These are phyloP conservation scores for Teunomyces cretensis DNA, from an alignment of 805 yeast genomes.

Conservation along the genomic window DNA sequence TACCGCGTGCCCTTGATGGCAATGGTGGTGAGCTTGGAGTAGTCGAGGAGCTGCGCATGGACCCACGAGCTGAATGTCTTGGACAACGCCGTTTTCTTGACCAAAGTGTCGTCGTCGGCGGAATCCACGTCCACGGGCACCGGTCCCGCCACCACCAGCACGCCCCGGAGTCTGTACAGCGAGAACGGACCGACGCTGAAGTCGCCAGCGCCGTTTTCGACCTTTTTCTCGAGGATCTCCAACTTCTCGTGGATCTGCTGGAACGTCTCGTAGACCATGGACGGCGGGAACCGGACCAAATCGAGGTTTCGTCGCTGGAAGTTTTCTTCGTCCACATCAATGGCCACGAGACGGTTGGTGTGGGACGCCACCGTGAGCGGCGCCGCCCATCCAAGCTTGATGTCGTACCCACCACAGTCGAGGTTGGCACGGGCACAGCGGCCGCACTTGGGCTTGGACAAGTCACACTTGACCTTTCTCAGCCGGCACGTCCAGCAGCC, in stretches of 20 bases:
- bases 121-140: too few relatives aligned
- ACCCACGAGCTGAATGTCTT: conserved; percentile 32
- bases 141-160: too few relatives aligned
- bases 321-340: conserved; percentile 18
- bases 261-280: conserved; percentile 35
- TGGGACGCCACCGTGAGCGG: conserved; percentile 30
- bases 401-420: conserved; percentile 50
- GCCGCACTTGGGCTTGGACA: conserved; percentile 42
- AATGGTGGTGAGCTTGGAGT: conserved; percentile 38
- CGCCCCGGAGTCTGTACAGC: conserved; percentile 13
- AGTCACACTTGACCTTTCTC: conserved; percentile 55
- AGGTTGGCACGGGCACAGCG: conserved; percentile 47
- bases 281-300: conserved; percentile 39
- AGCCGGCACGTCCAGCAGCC: conserved; percentile 60
- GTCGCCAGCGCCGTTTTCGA: conserved; percentile 9
- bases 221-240: conserved; percentile 26
- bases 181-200: conserved; percentile 25
- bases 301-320: conserved; percentile 48
- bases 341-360: conserved; percentile 15
- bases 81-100: conserved; percentile 14
- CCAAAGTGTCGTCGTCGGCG: too few relatives aligned
- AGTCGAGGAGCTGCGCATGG: conserved; percentile 33
- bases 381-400: conserved; percentile 48
- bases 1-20: conserved; percentile 43
- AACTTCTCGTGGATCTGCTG: conserved; percentile 38